phyloP scores from a whole-genome alignment of 257 asterid species.

The Solanum piurae region DNA sequence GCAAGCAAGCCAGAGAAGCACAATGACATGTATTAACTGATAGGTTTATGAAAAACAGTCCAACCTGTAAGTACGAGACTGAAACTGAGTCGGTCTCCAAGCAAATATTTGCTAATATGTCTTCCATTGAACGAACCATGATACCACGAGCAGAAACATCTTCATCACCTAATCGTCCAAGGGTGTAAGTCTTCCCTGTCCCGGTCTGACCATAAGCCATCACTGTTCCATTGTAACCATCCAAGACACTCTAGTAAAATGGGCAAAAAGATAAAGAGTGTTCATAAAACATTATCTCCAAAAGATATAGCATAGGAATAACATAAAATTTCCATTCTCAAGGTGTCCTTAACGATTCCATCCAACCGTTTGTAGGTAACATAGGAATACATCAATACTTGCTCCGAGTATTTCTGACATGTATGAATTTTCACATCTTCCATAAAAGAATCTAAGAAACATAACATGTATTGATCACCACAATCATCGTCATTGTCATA shows the following conservation, averaged over 20 bases:
- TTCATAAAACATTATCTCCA: background rate
- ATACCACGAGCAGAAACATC: slow-evolving; percentile 98
- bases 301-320: background rate
- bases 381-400: background rate
- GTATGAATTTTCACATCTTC: background rate
- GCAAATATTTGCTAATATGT: slow-evolving; percentile 73
- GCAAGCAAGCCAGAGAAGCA: background rate
- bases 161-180: slow-evolving; percentile 93
- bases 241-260: slow-evolving; percentile 70
- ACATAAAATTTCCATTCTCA: background rate
- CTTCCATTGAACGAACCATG: slow-evolving; percentile 99
- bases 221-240: slow-evolving; percentile 97
- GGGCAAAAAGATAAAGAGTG: background rate
- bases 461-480: background rate
- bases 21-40: background rate
- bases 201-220: slow-evolving; percentile 99
- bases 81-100: slow-evolving; percentile 68
- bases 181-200: slow-evolving; percentile 96
- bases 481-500: background rate
- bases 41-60: background rate
- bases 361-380: background rate
- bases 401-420: background rate
- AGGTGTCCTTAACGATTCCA: background rate
- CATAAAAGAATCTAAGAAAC: background rate
- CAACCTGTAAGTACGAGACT: slow-evolving; percentile 94